Evolutionary conservation across 306 rosid species (phyloP).

Genomic region (Abrus precatorius): DNA sequence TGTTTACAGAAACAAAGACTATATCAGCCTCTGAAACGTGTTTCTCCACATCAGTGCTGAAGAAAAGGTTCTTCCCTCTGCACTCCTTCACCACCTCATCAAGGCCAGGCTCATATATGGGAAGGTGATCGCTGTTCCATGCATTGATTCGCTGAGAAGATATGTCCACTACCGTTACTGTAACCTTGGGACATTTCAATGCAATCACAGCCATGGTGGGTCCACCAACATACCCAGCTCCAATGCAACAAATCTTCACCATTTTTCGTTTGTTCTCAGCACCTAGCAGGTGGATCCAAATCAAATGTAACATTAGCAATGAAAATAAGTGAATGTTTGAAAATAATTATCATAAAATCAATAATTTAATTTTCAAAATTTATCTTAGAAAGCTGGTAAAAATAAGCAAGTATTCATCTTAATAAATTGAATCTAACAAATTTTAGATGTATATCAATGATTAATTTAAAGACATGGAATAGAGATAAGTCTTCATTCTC

Average conservation of each 20-base stretch:
- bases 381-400: no score
- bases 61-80: conserved; percentile 66
- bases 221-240: conserved; percentile 94
- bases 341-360: no score
- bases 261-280: conserved; percentile 52
- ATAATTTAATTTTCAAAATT: no score
- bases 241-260: conserved; percentile 95
- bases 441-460: not conserved
- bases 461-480: not conserved
- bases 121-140: conserved; percentile 75
- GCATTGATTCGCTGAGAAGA: conserved; percentile 52
- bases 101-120: conserved; percentile 73
- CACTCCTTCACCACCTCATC: conserved; percentile 68
- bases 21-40: conserved; percentile 79
- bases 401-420: no score
- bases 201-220: conserved; percentile 96
- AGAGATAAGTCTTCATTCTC: no score
- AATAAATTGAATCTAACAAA: no score
- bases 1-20: conserved; percentile 85
- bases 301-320: not conserved
- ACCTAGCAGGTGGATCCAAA: conserved; percentile 39
- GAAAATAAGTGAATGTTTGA: no score
- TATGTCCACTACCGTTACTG: conserved; percentile 68
- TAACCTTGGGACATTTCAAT: conserved; percentile 56
- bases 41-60: conserved; percentile 73